phyloP scores from a whole-genome alignment of 192 early-diverging fungal genomes.

The Coemansia brasiliensis region DNA sequence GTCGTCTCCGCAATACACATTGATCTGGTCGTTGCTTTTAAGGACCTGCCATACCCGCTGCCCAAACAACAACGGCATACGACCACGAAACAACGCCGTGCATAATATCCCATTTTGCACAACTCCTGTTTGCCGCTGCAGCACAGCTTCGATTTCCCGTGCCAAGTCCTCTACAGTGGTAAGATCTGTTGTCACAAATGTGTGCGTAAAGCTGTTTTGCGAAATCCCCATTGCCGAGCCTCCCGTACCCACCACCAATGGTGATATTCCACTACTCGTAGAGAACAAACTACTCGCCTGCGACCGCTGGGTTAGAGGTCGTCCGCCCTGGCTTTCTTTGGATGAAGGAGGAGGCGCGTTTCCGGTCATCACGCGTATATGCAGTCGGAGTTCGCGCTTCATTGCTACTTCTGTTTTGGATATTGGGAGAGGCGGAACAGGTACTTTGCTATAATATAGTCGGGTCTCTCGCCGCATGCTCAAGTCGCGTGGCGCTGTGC shows the following conservation, averaged over 20 bases:
- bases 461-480: constrained; percentile 4
- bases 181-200: not conserved
- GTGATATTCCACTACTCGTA: constrained; percentile 18
- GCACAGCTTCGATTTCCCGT: constrained; percentile 18
- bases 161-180: constrained; percentile 38
- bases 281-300: constrained; percentile 13
- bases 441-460: constrained; percentile 13
- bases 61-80: constrained; percentile 53
- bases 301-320: constrained; percentile 21
- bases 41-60: constrained; percentile 58
- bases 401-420: not conserved
- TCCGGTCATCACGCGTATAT: constrained; percentile 12
- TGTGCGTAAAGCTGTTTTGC: not conserved
- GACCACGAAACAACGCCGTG: constrained; percentile 48
- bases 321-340: not conserved
- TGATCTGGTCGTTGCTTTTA: constrained; percentile 54
- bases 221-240: not conserved
- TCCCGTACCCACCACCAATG: constrained; percentile 15
- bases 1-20: constrained; percentile 30
- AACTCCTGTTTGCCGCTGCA: not conserved
- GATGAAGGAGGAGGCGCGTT: not conserved
- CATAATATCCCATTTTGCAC: constrained; percentile 26
- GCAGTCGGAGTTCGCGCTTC: constrained; percentile 4
- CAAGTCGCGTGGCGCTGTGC: not conserved
- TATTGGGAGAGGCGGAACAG: constrained; percentile 5